Conservation (phyloP, 208 protist genomes). For the Herpetomonas tarakana region DNA sequence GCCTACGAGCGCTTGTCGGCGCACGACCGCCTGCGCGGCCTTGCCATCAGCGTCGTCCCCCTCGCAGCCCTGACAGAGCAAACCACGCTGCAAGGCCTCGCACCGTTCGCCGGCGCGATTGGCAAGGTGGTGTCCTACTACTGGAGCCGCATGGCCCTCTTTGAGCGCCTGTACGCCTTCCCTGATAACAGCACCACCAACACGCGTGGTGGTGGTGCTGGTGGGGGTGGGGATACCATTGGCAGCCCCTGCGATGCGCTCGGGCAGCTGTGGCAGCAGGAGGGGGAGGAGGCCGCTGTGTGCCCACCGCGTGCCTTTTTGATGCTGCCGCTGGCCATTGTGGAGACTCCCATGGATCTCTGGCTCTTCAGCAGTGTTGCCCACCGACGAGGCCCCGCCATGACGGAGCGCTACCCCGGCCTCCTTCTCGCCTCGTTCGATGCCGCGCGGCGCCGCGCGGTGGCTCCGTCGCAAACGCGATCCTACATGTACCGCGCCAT, state of each 20-base stretch:
- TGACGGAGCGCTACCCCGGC: not conserved
- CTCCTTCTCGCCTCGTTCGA: constrained; percentile 13
- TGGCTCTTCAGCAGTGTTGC: constrained; percentile 11
- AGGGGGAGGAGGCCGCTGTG: constrained; percentile 3
- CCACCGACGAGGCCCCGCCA: not conserved
- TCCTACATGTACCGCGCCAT: constrained; percentile 16
- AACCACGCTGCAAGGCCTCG: constrained; percentile 3
- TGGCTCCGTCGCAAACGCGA: constrained; percentile 16
- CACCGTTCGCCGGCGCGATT: constrained; percentile 1
- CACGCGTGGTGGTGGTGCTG: not conserved
- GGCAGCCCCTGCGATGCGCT: not conserved
- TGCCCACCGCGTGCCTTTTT: constrained; percentile 12
- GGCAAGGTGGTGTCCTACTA: constrained; percentile 14
- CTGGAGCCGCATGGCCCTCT: constrained; percentile 21
- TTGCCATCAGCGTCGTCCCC: constrained; percentile 1
- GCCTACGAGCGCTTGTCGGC: not conserved
- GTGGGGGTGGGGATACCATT: too few species aligned
- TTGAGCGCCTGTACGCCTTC: constrained; percentile 15
- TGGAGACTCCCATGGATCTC: constrained; percentile 11
- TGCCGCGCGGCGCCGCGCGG: constrained; percentile 14
- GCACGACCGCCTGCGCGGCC: constrained; percentile 4
- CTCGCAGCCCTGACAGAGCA: not conserved
- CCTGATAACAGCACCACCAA: not conserved
- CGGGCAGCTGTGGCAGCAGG: not conserved
- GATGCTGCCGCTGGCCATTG: constrained; percentile 17